These are phyloP conservation scores for Pythium monospermum DNA, from an alignment of 352 stramenopile genomes.

Conservation along the genomic window DNA sequence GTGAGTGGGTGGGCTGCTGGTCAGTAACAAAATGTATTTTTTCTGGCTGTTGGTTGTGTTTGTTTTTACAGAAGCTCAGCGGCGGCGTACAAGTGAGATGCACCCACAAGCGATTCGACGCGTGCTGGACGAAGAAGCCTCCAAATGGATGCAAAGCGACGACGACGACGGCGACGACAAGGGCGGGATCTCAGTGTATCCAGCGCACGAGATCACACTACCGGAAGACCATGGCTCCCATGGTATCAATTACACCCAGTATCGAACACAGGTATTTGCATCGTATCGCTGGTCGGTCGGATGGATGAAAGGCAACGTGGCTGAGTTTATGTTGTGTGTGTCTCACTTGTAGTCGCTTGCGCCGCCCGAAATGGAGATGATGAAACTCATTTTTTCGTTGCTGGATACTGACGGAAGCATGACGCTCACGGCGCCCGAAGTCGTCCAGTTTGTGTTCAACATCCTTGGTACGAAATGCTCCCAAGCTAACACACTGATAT, in stretches of 20 bases:
- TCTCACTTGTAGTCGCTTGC: conserved; percentile 35
- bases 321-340: no score
- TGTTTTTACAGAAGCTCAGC: conserved; percentile 25
- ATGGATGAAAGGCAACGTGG: no score
- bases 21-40: no score
- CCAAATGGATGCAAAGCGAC: conserved; percentile 61
- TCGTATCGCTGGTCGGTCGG: no score
- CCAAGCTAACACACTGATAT: no score
- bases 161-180: conserved; percentile 19
- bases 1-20: not conserved
- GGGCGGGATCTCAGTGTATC: conserved; percentile 9
- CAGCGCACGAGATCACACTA: not conserved
- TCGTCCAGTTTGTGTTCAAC: conserved; percentile 69
- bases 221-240: not conserved
- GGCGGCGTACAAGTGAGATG: conserved; percentile 70
- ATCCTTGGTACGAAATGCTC: conserved; percentile 71
- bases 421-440: conserved; percentile 43
- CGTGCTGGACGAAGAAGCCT: conserved; percentile 56
- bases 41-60: no score
- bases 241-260: conserved; percentile 2
- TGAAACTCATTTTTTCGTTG: conserved; percentile 79
- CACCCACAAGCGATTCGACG: conserved; percentile 68
- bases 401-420: conserved; percentile 77
- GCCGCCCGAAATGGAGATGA: conserved; percentile 58
- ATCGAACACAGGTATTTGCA: conserved; percentile 7